Evolutionary conservation across 2,329 filamentous ascomycete genomes (phyloP).

Genomic region (Ceratocystis cacaofunesta): DNA sequence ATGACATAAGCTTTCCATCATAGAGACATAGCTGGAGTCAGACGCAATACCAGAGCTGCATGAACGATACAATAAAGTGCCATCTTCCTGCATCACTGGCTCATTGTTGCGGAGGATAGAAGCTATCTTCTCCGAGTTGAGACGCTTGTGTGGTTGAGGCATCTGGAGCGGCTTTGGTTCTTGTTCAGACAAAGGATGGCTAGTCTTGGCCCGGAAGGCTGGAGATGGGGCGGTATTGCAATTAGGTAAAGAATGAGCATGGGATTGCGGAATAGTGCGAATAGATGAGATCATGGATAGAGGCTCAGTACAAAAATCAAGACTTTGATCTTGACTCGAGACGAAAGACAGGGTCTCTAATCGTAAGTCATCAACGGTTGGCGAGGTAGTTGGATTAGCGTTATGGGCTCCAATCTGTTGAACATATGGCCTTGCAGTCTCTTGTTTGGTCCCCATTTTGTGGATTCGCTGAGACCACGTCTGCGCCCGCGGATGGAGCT

Average conservation of each 20-base stretch:
- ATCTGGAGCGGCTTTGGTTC: neutral
- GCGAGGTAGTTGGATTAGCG: neutral
- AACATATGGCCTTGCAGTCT: neutral
- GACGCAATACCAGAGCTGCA: neutral
- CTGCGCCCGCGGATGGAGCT: neutral
- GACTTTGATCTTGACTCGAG: neutral
- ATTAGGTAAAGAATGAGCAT: neutral
- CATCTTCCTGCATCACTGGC: neutral
- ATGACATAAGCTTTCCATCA: constrained; percentile 5
- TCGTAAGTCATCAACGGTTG: neutral
- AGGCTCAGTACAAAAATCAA: neutral
- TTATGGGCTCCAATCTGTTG: neutral
- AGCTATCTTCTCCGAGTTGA: neutral
- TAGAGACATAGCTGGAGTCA: neutral
- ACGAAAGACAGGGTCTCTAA: neutral
- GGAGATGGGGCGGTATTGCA: neutral
- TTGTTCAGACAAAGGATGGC: neutral
- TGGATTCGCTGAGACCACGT: neutral
- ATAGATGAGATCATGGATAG: neutral
- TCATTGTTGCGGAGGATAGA: neutral
- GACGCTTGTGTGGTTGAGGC: neutral
- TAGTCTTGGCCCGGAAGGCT: neutral
- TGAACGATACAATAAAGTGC: neutral
- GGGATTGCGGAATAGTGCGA: neutral
- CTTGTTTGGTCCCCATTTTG: neutral